phyloP scores from a whole-genome alignment of 495 filamentous ascomycete genomes.

The Penicillium turbatum region DNA sequence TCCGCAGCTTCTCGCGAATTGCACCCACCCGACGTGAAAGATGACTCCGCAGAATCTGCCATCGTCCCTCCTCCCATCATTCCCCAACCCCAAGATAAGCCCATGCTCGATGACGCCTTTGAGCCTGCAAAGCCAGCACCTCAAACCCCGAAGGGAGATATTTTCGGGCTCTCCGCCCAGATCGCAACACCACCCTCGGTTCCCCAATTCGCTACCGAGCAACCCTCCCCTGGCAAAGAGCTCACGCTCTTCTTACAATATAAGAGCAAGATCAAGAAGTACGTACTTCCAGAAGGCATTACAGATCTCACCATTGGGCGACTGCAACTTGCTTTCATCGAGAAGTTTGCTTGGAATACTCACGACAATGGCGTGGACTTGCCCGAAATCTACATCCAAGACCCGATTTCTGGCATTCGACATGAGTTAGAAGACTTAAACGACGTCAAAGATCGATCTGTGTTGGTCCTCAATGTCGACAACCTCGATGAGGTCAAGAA shows the following conservation, averaged over 20 bases:
- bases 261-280: conserved; percentile 95
- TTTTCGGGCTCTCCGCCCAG: conserved; percentile 19
- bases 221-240: conserved; percentile 77
- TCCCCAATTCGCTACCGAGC: conserved; percentile 59
- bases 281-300: conserved; percentile 78
- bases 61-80: conserved; percentile 24
- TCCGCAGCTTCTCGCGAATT: conserved; percentile 21
- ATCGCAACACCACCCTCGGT: conserved; percentile 39
- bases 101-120: conserved; percentile 36
- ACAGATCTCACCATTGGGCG: conserved; percentile 78
- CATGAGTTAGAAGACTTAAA: conserved; percentile 91
- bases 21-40: conserved; percentile 2
- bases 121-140: conserved; percentile 47
- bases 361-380: conserved; percentile 90
- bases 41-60: conserved; percentile 18
- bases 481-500: conserved; percentile 94
- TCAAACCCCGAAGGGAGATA: conserved; percentile 34
- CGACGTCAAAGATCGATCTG: conserved; percentile 94
- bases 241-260: conserved; percentile 96
- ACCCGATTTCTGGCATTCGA: conserved; percentile 87
- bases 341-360: conserved; percentile 98
- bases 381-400: conserved; percentile 96
- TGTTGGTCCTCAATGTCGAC: conserved; percentile 90
- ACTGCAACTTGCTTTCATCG: conserved; percentile 95
- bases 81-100: conserved; percentile 33